Evolutionary conservation across 2,329 filamentous ascomycete species (phyloP).

Genomic region (Botrytis byssoidea): DNA sequence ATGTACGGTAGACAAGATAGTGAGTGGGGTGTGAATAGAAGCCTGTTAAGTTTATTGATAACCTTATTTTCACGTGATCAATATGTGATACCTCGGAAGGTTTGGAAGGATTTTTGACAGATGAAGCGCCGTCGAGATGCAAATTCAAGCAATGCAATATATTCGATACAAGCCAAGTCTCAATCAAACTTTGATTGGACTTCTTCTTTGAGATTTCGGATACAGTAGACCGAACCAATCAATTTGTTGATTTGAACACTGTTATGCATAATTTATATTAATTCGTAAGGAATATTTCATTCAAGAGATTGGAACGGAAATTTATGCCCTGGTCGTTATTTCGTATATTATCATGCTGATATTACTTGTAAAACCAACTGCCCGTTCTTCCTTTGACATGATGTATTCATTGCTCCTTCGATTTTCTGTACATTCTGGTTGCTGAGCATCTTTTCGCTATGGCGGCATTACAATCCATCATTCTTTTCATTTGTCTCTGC

Average conservation of each 20-base stretch:
- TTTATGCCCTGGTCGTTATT: constrained; percentile 12
- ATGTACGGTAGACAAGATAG: background rate
- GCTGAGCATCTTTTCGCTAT: constrained; percentile 6
- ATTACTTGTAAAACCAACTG: constrained; percentile 9
- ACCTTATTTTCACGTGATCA: constrained; percentile 1
- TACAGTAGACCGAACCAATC: background rate
- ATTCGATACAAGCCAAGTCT: constrained; percentile 29
- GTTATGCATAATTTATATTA: constrained; percentile 22
- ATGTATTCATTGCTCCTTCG: background rate
- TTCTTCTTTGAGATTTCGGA: background rate
- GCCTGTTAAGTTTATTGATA: constrained; percentile 2
- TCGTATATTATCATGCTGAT: constrained; percentile 20
- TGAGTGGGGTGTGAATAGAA: background rate
- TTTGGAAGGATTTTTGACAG: background rate
- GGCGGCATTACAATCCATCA: constrained; percentile 24
- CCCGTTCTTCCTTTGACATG: constrained; percentile 11
- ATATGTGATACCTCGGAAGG: background rate
- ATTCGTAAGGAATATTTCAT: background rate
- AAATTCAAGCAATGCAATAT: constrained; percentile 19
- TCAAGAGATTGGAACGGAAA: background rate
- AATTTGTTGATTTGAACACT: constrained; percentile 16
- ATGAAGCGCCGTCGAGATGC: background rate
- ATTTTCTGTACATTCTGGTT: background rate
- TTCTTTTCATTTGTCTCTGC: constrained; percentile 26
- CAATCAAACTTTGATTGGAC: background rate